Evolutionary conservation across 306 rosid genomes (phyloP).

Genomic region (Datisca glomerata): DNA sequence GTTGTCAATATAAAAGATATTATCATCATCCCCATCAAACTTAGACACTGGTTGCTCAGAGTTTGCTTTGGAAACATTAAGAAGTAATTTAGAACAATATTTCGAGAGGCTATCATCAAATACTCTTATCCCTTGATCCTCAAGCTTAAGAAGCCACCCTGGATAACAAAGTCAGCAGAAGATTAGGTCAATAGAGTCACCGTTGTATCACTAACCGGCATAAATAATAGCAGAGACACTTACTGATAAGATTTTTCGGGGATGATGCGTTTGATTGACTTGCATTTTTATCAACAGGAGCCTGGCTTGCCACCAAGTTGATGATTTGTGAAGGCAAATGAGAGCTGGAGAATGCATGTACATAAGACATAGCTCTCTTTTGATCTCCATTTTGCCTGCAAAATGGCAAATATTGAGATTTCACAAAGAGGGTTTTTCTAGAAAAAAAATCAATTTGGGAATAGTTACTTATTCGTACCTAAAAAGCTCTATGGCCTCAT

Average conservation of each 20-base stretch:
- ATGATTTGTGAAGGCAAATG: conserved; percentile 33
- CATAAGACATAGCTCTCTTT: conserved; percentile 43
- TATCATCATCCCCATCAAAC: conserved; percentile 33
- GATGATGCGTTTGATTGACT: conserved; percentile 30
- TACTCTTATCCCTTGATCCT: conserved; percentile 44
- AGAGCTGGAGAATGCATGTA: conserved; percentile 49
- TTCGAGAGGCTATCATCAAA: conserved; percentile 37
- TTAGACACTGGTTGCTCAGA: conserved; percentile 12
- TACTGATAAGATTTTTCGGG: conserved; percentile 45
- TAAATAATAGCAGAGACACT: conserved; percentile 14
- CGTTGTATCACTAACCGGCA: neutral
- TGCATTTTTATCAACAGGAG: conserved; percentile 27
- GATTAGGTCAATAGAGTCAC: neutral
- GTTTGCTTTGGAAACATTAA: conserved; percentile 18
- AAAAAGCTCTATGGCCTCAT: conserved; percentile 44
- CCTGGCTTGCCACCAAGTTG: conserved; percentile 31
- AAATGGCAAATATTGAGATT: conserved; percentile 12
- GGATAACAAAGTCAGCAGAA: conserved; percentile 11
- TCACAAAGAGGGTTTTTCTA: conserved; percentile 2
- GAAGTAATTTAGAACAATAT: conserved; percentile 22
- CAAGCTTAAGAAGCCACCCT: conserved; percentile 69
- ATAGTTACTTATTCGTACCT: conserved; percentile 26
- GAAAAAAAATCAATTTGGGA: too few relatives aligned
- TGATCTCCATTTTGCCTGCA: conserved; percentile 60
- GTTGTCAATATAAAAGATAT: conserved; percentile 45